A percentile compares a stretch with the other conserved stretches of the same genome.
Evolutionary conservation across 2,329 filamentous ascomycete genomes (phyloP).

Genomic region (Claviceps sp.): DNA sequence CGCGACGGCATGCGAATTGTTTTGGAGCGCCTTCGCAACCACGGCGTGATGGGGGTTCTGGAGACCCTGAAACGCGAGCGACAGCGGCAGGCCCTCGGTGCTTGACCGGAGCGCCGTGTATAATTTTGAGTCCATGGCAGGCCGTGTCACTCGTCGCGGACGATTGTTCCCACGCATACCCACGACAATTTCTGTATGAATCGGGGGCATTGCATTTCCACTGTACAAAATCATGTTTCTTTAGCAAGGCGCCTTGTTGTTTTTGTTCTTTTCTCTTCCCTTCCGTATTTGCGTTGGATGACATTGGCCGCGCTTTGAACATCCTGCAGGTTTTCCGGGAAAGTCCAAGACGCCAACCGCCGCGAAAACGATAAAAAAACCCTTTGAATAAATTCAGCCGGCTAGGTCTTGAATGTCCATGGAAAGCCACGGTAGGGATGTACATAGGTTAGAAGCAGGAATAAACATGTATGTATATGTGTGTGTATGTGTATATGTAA

Average conservation of each 20-base stretch:
- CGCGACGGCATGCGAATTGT: slow-evolving; percentile 75
- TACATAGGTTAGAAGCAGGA: too few species aligned
- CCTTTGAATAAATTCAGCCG: too few species aligned
- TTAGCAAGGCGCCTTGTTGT: slow-evolving; percentile 24
- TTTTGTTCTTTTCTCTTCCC: slow-evolving; percentile 10
- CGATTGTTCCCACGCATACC: neutral
- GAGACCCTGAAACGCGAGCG: slow-evolving; percentile 38
- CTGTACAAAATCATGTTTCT: slow-evolving; percentile 20
- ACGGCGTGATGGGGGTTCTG: slow-evolving; percentile 43
- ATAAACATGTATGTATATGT: too few species aligned
- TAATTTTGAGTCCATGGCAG: slow-evolving; percentile 1
- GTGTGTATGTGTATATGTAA: too few species aligned
- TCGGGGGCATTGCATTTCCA: slow-evolving; percentile 13
- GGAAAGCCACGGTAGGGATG: too few species aligned
- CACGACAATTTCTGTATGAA: slow-evolving; percentile 5
- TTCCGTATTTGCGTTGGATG: neutral
- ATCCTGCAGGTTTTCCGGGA: too few species aligned
- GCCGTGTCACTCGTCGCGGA: slow-evolving; percentile 1
- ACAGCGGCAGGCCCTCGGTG: slow-evolving; percentile 15
- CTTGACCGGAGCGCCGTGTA: slow-evolving; percentile 4
- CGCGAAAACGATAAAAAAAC: too few species aligned
- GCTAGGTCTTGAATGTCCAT: too few species aligned
- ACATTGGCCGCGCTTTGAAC: neutral
- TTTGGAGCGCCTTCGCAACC: slow-evolving; percentile 52
- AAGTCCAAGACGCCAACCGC: too few species aligned